Conservation (phyloP, 1,139 yeast species). For the Pneumocystis oryctolagi region DNA sequence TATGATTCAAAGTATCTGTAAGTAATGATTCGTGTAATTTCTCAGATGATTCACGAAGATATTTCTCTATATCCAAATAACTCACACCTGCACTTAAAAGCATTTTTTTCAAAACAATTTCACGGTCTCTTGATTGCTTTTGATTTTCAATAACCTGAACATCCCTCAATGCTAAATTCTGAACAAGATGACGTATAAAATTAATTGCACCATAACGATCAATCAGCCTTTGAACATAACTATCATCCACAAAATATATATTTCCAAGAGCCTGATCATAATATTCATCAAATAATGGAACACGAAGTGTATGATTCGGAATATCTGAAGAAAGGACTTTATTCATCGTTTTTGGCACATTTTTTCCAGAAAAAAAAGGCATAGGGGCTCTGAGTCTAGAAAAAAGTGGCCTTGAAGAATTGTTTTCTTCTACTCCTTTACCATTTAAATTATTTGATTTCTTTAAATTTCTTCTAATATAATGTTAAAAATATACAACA, state of each 20-base stretch:
- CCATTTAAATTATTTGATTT: neutral
- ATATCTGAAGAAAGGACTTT: neutral
- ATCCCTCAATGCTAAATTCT: constrained; percentile 37
- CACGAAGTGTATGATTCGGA: neutral
- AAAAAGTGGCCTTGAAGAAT: neutral
- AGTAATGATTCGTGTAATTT: neutral
- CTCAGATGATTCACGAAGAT: constrained; percentile 2
- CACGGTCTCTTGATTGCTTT: constrained; percentile 31
- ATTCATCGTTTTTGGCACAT: neutral
- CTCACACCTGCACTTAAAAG: constrained; percentile 33
- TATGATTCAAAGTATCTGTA: neutral
- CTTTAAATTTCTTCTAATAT: neutral
- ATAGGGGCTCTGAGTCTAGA: neutral
- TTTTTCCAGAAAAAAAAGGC: neutral
- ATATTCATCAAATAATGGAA: neutral
- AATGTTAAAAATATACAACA: neutral
- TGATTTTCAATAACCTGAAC: constrained; percentile 33
- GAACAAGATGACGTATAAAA: constrained; percentile 35
- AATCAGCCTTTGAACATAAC: constrained; percentile 27
- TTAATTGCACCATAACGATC: constrained; percentile 30
- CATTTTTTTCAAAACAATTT: constrained; percentile 31
- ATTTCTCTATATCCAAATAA: constrained; percentile 8
- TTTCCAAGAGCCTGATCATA: constrained; percentile 22
- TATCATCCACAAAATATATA: constrained; percentile 26
- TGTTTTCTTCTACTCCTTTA: neutral